These are phyloP conservation scores for Septoria petroselini DNA, from an alignment of 2,329 filamentous ascomycete species.

Conservation along the genomic window DNA sequence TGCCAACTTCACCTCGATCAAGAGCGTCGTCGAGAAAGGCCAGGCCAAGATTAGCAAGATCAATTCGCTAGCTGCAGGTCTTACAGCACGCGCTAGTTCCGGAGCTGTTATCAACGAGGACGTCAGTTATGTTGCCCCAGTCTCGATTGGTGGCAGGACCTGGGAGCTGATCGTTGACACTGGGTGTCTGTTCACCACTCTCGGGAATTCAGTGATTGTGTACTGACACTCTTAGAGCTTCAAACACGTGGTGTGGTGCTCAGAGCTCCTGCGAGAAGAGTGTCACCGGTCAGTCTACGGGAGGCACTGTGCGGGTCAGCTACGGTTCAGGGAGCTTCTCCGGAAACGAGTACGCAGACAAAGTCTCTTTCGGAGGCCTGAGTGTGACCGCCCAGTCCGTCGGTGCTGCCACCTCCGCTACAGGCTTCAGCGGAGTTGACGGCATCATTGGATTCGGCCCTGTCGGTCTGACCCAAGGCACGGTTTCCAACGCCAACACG, in stretches of 20 bases:
- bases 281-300: slow-evolving; percentile 21
- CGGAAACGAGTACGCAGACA: slow-evolving; percentile 25
- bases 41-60: slow-evolving; percentile 17
- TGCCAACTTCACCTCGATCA: slow-evolving; percentile 14
- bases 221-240: slow-evolving; percentile 17
- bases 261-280: slow-evolving; percentile 23
- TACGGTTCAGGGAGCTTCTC: slow-evolving; percentile 26
- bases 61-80: slow-evolving; percentile 6
- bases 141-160: slow-evolving; percentile 21
- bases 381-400: slow-evolving; percentile 21
- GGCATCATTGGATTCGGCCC: slow-evolving; percentile 26
- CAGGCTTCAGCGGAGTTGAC: slow-evolving; percentile 22
- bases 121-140: slow-evolving; percentile 23
- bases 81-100: slow-evolving; percentile 16
- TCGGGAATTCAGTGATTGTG: neutral
- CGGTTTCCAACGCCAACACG: slow-evolving; percentile 25
- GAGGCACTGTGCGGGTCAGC: slow-evolving; percentile 19
- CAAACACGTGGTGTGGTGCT: slow-evolving; percentile 27
- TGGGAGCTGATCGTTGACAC: slow-evolving; percentile 25
- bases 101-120: slow-evolving; percentile 24
- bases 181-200: slow-evolving; percentile 17
- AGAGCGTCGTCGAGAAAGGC: slow-evolving; percentile 21
- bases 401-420: slow-evolving; percentile 17
- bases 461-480: slow-evolving; percentile 22
- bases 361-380: slow-evolving; percentile 21